Evolutionary conservation across 768 basidiomycete genomes (phyloP).

Genomic region (Tephrocybe rancida): DNA sequence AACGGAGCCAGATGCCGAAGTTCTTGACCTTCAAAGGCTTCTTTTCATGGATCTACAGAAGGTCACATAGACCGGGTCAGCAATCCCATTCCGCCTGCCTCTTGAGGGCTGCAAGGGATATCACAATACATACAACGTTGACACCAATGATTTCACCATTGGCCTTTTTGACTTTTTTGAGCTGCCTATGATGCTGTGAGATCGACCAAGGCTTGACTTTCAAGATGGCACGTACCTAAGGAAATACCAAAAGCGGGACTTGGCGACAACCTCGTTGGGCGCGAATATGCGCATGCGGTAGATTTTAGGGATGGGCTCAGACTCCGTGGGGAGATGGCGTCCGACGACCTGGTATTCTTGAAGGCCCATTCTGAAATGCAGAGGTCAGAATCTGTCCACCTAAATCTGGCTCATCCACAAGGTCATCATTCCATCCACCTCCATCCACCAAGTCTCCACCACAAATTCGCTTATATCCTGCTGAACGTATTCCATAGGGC

Average conservation of each 20-base stretch:
- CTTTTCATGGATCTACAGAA: conserved; percentile 91
- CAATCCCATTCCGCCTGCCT: conserved; percentile 81
- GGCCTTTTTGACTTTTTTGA: conserved; percentile 99
- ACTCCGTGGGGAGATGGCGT: conserved; percentile 93
- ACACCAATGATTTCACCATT: conserved; percentile 98
- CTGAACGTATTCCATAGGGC: background rate
- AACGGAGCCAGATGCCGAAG: conserved; percentile 99
- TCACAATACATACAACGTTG: conserved; percentile 86
- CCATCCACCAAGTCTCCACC: conserved; percentile 11
- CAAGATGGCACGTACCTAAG: conserved; percentile 64
- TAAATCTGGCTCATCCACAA: conserved; percentile 24
- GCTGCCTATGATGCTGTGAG: conserved; percentile 56
- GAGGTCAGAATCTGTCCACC: conserved; percentile 12
- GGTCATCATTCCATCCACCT: conserved; percentile 28
- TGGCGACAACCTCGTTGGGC: conserved; percentile 97
- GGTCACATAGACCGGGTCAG: conserved; percentile 44
- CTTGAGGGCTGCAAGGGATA: conserved; percentile 78
- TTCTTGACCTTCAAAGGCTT: conserved; percentile 99
- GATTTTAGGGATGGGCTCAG: conserved; percentile 94
- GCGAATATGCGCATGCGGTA: conserved; percentile 99
- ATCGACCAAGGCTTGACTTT: background rate
- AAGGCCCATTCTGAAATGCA: conserved; percentile 63
- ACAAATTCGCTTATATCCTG: conserved; percentile 6
- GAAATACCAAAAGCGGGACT: conserved; percentile 99
- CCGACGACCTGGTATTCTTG: conserved; percentile 97